phyloP scores from a whole-genome alignment of 163 green algal species.

The Volvox carteri region DNA sequence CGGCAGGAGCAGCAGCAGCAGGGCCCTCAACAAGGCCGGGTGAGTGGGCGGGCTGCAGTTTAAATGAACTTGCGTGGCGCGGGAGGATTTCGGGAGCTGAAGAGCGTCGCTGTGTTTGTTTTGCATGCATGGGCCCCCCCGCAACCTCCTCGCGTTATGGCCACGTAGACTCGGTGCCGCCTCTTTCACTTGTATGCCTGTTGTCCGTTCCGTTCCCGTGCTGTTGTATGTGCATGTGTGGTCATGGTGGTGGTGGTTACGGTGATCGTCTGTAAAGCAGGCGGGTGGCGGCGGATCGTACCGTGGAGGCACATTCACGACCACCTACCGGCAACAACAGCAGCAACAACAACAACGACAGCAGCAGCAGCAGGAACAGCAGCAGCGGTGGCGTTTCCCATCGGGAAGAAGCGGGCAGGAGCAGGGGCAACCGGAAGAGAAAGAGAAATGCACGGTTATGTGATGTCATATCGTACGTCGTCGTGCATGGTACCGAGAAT shows the following conservation, averaged over 20 bases:
- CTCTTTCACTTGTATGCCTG: no score
- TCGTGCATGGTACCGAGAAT: no score
- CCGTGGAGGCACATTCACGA: slow-evolving; percentile 18
- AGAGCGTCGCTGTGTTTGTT: neutral
- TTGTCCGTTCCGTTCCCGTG: no score
- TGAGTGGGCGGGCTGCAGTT: neutral
- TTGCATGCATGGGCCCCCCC: neutral
- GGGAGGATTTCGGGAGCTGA: neutral
- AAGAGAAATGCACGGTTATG: slow-evolving; percentile 53
- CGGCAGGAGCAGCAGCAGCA: slow-evolving; percentile 34
- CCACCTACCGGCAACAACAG: slow-evolving; percentile 38
- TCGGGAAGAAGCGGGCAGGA: neutral
- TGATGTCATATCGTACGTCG: neutral
- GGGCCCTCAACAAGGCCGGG: neutral
- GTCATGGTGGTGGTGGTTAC: no score
- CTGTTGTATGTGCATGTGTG: no score
- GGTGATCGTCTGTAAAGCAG: no score
- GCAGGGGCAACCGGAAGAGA: neutral
- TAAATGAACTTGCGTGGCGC: no score
- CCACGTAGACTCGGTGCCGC: no score
- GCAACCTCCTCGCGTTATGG: neutral
- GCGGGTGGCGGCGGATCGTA: neutral
- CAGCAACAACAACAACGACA: slow-evolving; percentile 37
- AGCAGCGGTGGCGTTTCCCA: neutral
- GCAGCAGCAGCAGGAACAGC: neutral